Base-by-base conservation (phyloP, 305 asterid species). In the Petunia hybrid region DNA sequence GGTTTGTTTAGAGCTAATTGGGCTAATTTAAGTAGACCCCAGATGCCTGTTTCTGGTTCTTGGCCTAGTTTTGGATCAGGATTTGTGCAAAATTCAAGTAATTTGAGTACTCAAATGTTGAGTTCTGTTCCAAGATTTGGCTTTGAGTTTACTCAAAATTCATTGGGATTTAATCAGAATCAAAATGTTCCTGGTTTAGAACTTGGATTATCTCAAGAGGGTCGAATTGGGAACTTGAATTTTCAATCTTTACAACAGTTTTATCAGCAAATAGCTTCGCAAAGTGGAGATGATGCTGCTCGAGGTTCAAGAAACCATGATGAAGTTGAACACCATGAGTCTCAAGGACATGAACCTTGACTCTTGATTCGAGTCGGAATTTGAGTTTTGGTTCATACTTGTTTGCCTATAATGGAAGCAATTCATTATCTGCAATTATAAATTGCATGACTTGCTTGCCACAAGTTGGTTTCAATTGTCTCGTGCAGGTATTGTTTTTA, bases 191-290 rank as follows among this genome's bases (percentile, higher is more conserved):
- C 97, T 2, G 97, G 97, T 14, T 83, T 94, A 80, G 97, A 93
- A 88, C 97, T 94, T 39, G 98, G 98, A 16, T 93, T 94, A 46
- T 91, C 97, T 38, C 98, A 91, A 8, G 98, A 93, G 14, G 93
- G 94, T 13, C 91, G 88, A 53, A 85, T 91, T 42, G 97, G 94
- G 59, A 89, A 89, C 48, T 41, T 92, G 3, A 91, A 87, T 83
- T 79, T 87, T 41, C 97, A 92, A 16, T 88, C 92, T 3, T 84
- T 94, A 2, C 87, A 80, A 14, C 95, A 91, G 64, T 86, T 91
- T 55, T 94, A 92, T 55, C 97, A 91, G 84, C 97, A 91, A 76
- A 89, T 87, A 70, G 81, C 87, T 39, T 91, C 91, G 40, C 95
- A 88, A 13, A 83, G 56, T 70, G 89, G 88, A 56, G 91, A 83